A percentile compares a stretch with the other conserved stretches of the same genome.
Evolutionary conservation across 129 eudicot genomes (phyloP).

Genomic region (Ambrosia trifida): DNA sequence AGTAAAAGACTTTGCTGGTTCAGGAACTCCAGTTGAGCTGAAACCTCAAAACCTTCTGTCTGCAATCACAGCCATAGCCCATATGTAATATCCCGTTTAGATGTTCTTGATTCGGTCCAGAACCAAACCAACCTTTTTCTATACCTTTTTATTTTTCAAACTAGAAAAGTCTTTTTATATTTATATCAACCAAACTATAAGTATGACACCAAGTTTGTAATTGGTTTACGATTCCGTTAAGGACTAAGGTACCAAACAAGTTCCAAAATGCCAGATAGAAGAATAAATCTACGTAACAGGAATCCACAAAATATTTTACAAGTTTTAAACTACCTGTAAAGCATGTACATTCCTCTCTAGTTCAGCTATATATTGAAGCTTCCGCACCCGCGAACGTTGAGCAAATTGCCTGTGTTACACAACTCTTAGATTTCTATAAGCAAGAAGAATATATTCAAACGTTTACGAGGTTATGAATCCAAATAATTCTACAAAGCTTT

Average conservation of each 20-base stretch:
- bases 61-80: slow-evolving; percentile 13
- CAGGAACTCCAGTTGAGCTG: slow-evolving; percentile 70
- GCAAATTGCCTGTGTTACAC: slow-evolving; percentile 70
- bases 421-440: slow-evolving; percentile 17
- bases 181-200: not conserved
- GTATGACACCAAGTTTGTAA: not conserved
- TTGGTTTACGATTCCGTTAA: not conserved
- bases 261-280: not conserved
- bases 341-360: slow-evolving; percentile 79
- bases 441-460: not conserved
- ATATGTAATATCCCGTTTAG: slow-evolving; percentile 1
- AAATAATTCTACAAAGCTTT: slow-evolving; percentile 5
- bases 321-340: slow-evolving; percentile 51
- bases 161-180: not conserved
- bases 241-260: not conserved
- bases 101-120: not conserved
- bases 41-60: slow-evolving; percentile 64
- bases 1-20: slow-evolving; percentile 76
- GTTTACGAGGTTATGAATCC: slow-evolving; percentile 4
- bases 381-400: slow-evolving; percentile 82
- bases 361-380: slow-evolving; percentile 87
- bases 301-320: not conserved
- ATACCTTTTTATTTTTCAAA: not conserved
- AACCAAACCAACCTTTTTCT: not conserved
- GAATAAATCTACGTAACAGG: not conserved